These are phyloP conservation scores for barrel medic (Medicago truncatula) DNA, from an alignment of 306 rosid species.

Conservation along the genomic window DNA sequence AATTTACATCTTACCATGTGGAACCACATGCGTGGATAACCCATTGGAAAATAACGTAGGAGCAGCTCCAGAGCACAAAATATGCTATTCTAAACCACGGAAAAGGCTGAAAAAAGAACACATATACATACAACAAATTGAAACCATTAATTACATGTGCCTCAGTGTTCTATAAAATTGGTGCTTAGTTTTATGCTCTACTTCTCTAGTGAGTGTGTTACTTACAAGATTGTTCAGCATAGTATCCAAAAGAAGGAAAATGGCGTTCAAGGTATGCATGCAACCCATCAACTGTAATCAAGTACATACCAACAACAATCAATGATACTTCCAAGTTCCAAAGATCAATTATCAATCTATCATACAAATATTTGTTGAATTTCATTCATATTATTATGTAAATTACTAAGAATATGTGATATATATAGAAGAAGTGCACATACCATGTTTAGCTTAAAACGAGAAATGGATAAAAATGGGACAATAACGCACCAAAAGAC, in stretches of 20 bases:
- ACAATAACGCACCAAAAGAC: constrained; percentile 86
- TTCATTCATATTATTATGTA: background rate
- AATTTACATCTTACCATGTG: constrained; percentile 35
- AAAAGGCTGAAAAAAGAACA: constrained; percentile 66
- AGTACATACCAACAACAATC: constrained; percentile 29
- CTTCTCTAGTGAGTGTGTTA: constrained; percentile 1
- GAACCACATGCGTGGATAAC: constrained; percentile 53
- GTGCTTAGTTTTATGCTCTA: background rate
- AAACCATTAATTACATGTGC: background rate
- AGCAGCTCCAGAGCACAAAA: constrained; percentile 76
- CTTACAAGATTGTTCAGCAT: constrained; percentile 79
- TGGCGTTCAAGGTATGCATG: constrained; percentile 73
- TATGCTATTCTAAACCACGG: constrained; percentile 78
- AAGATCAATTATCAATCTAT: background rate
- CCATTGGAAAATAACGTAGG: constrained; percentile 77
- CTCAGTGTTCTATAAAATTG: background rate
- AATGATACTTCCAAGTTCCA: background rate
- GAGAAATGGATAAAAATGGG: constrained; percentile 70
- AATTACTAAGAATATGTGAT: background rate
- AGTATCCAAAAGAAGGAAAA: constrained; percentile 75
- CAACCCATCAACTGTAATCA: constrained; percentile 70
- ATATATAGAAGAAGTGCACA: constrained; percentile 1
- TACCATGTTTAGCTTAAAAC: constrained; percentile 67
- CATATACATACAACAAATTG: constrained; percentile 3
- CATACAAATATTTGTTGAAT: background rate